Percentiles rank a stretch among this genome's conserved stretches.
These are phyloP conservation scores for Curvularia spicifera DNA, from an alignment of 2,329 filamentous ascomycete genomes.

Conservation along the genomic window DNA sequence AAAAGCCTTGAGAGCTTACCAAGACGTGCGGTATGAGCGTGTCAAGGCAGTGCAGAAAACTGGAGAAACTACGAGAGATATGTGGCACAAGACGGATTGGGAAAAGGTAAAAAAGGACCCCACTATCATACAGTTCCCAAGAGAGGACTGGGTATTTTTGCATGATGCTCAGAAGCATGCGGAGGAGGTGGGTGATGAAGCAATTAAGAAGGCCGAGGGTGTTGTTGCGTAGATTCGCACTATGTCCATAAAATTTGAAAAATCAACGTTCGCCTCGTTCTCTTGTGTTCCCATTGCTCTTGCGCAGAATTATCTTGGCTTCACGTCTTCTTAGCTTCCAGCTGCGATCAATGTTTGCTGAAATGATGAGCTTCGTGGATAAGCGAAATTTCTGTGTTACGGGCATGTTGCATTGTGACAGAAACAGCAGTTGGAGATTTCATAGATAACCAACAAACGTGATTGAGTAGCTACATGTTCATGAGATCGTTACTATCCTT, in stretches of 20 bases:
- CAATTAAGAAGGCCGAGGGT: slow-evolving; percentile 29
- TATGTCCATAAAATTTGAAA: neutral
- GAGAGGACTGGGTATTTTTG: slow-evolving; percentile 44
- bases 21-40: slow-evolving; percentile 44
- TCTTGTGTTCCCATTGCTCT: neutral
- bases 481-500: neutral
- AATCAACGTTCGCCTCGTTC: neutral
- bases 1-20: slow-evolving; percentile 41
- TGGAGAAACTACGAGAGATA: slow-evolving; percentile 43
- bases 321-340: neutral
- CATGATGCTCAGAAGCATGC: slow-evolving; percentile 42
- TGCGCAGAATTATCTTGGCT: neutral
- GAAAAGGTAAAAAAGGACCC: slow-evolving; percentile 43
- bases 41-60: slow-evolving; percentile 46
- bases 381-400: neutral
- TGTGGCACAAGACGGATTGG: slow-evolving; percentile 48
- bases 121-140: slow-evolving; percentile 37
- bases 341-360: neutral
- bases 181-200: slow-evolving; percentile 39
- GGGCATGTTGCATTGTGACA: neutral
- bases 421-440: neutral
- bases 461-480: neutral
- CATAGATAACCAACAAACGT: neutral
- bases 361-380: neutral
- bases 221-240: neutral